A percentile compares a stretch with the other conserved stretches of the same genome.
Conservation (phyloP, 2,329 filamentous ascomycete genomes). For the Neonectria coccinea region DNA sequence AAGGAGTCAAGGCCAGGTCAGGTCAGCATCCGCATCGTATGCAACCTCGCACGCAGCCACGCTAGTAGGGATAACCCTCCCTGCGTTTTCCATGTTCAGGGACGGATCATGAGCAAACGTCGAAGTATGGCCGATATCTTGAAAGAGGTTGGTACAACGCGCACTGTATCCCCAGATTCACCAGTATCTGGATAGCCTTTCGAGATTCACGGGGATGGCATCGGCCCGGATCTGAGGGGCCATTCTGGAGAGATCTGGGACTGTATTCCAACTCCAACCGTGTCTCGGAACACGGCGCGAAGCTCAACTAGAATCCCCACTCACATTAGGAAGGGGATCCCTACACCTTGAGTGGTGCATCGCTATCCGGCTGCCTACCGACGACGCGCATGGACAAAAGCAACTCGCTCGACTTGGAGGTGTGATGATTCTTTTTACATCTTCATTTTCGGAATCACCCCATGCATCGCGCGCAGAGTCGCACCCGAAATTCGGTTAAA, state of each 20-base stretch:
- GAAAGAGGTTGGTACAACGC: neutral
- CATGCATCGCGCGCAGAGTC: conserved; percentile 21
- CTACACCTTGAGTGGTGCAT: conserved; percentile 30
- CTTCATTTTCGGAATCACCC: conserved; percentile 19
- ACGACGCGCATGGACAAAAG: conserved; percentile 29
- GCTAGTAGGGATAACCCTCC: conserved; percentile 42
- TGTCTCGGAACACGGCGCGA: conserved; percentile 9
- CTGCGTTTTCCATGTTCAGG: conserved; percentile 30
- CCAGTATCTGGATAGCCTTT: conserved; percentile 16
- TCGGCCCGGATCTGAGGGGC: conserved; percentile 18
- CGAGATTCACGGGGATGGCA: conserved; percentile 27
- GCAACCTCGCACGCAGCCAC: conserved; percentile 27
- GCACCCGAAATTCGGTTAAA: neutral
- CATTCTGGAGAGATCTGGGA: conserved; percentile 18
- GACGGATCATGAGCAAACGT: conserved; percentile 22
- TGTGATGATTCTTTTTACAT: conserved; percentile 26
- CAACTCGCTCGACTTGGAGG: conserved; percentile 14
- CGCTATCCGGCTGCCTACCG: conserved; percentile 26
- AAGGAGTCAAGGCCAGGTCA: conserved; percentile 32
- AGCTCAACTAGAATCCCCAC: conserved; percentile 23
- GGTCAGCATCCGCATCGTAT: conserved; percentile 30
- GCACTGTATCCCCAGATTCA: conserved; percentile 18
- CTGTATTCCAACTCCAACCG: conserved; percentile 5
- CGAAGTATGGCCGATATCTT: conserved; percentile 8
- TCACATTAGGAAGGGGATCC: conserved; percentile 31